Conservation (phyloP, 305 asterid genomes). For the Fraxinus ornus region DNA sequence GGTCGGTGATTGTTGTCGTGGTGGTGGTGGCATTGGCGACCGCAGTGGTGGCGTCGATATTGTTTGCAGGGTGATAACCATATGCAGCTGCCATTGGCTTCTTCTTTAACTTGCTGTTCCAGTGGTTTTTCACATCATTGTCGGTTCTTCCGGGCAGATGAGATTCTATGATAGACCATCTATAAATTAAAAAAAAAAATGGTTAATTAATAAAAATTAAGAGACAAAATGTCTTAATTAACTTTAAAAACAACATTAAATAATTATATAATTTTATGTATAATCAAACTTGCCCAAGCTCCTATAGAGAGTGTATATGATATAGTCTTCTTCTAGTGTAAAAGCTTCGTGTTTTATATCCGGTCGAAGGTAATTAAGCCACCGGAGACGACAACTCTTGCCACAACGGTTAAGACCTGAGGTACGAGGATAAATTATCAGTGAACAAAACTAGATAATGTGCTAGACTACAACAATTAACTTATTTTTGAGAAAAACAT, state of each 20-base stretch:
- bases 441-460: neutral
- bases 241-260: neutral
- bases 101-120: conserved; percentile 33
- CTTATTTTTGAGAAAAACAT: no score
- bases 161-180: conserved; percentile 34
- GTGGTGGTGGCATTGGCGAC: neutral
- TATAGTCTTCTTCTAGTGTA: conserved; percentile 26
- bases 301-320: conserved; percentile 17
- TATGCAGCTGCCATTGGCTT: neutral
- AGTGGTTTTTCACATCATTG: conserved; percentile 32
- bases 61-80: neutral
- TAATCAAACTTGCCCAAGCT: conserved; percentile 19
- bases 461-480: neutral
- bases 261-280: neutral
- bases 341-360: conserved; percentile 31
- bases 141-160: conserved; percentile 34
- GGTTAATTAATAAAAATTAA: neutral
- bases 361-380: conserved; percentile 29
- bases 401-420: conserved; percentile 28
- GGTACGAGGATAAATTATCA: neutral
- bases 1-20: neutral
- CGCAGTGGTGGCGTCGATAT: neutral
- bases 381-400: conserved; percentile 29
- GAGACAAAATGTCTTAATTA: neutral
- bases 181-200: neutral